Conservation (phyloP, 805 yeast genomes). For the Monosporozyma yasuniensis region DNA sequence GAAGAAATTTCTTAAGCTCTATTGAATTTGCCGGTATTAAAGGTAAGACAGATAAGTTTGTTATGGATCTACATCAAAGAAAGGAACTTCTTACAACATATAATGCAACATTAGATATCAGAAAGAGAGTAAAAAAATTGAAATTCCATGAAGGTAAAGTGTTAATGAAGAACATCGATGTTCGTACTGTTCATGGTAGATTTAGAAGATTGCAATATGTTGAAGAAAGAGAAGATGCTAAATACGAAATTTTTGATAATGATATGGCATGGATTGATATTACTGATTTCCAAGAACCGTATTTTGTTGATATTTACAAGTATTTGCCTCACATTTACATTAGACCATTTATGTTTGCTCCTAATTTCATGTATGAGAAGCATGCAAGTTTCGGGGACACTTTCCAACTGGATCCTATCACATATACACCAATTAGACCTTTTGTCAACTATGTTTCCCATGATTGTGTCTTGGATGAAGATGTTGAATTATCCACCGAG, state of each 20-base stretch:
- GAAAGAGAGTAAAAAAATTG: conserved; percentile 43
- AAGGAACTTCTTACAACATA: conserved; percentile 39
- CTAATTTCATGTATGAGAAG: conserved; percentile 60
- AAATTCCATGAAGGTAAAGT: conserved; percentile 61
- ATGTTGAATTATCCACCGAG: conserved; percentile 15
- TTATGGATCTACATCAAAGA: conserved; percentile 60
- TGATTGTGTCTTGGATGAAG: conserved; percentile 40
- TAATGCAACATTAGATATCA: conserved; percentile 39
- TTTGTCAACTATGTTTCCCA: conserved; percentile 53
- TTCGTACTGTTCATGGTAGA: conserved; percentile 45
- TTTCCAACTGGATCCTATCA: conserved; percentile 33
- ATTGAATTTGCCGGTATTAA: conserved; percentile 63
- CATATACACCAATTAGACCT: conserved; percentile 32
- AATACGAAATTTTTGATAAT: conserved; percentile 39
- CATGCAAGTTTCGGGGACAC: conserved; percentile 45
- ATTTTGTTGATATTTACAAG: conserved; percentile 32
- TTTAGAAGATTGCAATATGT: conserved; percentile 30
- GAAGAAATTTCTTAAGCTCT: conserved; percentile 10
- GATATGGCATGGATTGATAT: conserved; percentile 55
- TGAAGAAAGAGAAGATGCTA: conserved; percentile 12
- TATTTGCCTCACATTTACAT: conserved; percentile 39
- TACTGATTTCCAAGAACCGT: conserved; percentile 53
- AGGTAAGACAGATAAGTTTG: conserved; percentile 45
- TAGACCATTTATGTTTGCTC: conserved; percentile 56
- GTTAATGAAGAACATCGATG: conserved; percentile 45